Conservation (phyloP, 1,284 basidiomycete genomes). For the Phenoliferia sp. region DNA sequence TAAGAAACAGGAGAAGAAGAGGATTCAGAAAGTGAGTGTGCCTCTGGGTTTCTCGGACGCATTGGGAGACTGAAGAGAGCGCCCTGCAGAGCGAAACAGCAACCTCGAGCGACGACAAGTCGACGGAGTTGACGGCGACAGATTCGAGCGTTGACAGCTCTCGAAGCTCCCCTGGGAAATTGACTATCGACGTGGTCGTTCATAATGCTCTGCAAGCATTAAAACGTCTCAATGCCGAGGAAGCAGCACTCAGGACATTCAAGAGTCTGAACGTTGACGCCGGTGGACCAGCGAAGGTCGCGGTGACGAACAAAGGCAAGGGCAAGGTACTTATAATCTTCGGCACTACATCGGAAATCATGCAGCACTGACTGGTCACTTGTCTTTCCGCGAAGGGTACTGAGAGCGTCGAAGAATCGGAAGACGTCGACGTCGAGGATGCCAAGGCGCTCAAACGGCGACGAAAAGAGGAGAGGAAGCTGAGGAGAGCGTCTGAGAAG, state of each 20-base stretch:
- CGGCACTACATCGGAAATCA: background rate
- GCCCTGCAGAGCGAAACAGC: background rate
- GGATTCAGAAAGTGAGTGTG: background rate
- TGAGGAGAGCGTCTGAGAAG: too few relatives aligned
- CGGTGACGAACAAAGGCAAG: too few relatives aligned
- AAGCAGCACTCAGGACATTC: background rate
- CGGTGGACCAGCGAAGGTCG: too few relatives aligned
- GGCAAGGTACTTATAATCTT: too few relatives aligned
- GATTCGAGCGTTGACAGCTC: background rate
- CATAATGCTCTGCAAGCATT: background rate
- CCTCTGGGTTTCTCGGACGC: background rate
- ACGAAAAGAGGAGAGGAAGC: background rate
- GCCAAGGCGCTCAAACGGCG: background rate
- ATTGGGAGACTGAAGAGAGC: background rate
- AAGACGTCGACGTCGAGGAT: background rate
- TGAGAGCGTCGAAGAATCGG: background rate
- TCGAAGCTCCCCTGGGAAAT: too few relatives aligned
- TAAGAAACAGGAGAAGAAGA: background rate
- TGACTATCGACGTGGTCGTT: background rate
- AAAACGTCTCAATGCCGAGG: background rate
- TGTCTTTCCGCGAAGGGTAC: background rate
- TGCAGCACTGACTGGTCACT: background rate
- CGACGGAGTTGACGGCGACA: background rate
- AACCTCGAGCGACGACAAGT: background rate
- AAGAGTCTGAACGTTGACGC: too few relatives aligned